A percentile compares a stretch with the other conserved stretches of the same genome.
Conservation (phyloP, 805 yeast genomes). For the Lachancea sp. region DNA sequence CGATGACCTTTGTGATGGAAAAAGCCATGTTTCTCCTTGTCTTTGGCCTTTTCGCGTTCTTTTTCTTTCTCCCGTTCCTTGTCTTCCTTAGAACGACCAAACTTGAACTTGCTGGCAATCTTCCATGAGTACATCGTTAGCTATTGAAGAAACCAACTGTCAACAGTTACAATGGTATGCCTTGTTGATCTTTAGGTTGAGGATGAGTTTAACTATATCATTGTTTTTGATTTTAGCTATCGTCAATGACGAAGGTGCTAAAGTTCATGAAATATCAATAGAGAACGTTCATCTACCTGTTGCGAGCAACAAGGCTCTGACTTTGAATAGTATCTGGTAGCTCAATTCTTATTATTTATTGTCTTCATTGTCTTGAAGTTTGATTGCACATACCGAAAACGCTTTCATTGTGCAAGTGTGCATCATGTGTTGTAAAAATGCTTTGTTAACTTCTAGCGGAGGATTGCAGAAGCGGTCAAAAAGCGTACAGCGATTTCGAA, state of each 20-base stretch:
- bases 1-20: conserved; percentile 10
- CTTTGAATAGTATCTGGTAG: not conserved
- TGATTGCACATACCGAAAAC: too few species aligned
- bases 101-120: conserved; percentile 26
- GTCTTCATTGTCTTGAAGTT: too few species aligned
- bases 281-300: not conserved
- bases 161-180: not conserved
- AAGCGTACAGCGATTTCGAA: too few species aligned
- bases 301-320: not conserved
- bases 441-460: too few species aligned
- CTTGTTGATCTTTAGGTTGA: not conserved
- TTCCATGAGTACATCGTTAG: conserved; percentile 30
- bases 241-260: not conserved
- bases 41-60: conserved; percentile 14
- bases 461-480: too few species aligned
- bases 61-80: conserved; percentile 21
- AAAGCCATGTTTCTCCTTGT: conserved; percentile 11
- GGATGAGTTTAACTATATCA: not conserved
- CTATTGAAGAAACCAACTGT: not conserved
- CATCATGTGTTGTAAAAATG: too few species aligned
- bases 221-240: not conserved
- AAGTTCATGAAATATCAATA: too few species aligned
- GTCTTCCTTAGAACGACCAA: conserved; percentile 31
- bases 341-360: too few species aligned
- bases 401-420: too few species aligned